Conservation (phyloP, 768 basidiomycete genomes). For the Podaxis sp. region DNA sequence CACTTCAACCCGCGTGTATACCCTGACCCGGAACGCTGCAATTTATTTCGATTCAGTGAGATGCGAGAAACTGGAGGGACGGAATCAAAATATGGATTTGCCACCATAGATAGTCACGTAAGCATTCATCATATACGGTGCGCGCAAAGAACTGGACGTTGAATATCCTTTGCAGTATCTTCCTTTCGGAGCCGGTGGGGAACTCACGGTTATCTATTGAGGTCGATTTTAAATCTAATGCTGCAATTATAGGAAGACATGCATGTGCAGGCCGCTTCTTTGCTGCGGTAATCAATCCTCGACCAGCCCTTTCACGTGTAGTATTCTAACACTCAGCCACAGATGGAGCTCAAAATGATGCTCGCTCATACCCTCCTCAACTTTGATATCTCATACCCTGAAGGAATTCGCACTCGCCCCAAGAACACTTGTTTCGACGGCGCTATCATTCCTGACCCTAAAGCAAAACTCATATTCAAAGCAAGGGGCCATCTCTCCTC, state of each 20-base stretch:
- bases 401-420: slow-evolving; percentile 22
- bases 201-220: not conserved
- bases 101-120: slow-evolving; percentile 30
- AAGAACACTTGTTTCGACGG: slow-evolving; percentile 29
- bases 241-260: slow-evolving; percentile 25
- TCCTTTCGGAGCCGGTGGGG: slow-evolving; percentile 34
- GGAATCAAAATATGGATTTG: slow-evolving; percentile 30
- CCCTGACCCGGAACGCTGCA: slow-evolving; percentile 28
- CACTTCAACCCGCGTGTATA: slow-evolving; percentile 32
- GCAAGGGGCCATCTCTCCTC: slow-evolving; percentile 11
- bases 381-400: slow-evolving; percentile 26
- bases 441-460: slow-evolving; percentile 28
- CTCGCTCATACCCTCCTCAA: slow-evolving; percentile 29
- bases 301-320: not conserved
- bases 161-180: slow-evolving; percentile 23
- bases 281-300: slow-evolving; percentile 27
- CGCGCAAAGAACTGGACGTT: not conserved
- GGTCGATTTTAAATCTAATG: not conserved
- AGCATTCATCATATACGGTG: slow-evolving; percentile 7
- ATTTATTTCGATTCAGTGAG: slow-evolving; percentile 33
- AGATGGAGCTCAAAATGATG: slow-evolving; percentile 36
- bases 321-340: not conserved
- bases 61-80: slow-evolving; percentile 23
- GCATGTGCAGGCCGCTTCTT: slow-evolving; percentile 34
- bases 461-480: slow-evolving; percentile 27